These are phyloP conservation scores for Suillus sp. DNA, from an alignment of 768 basidiomycete species.

Conservation along the genomic window DNA sequence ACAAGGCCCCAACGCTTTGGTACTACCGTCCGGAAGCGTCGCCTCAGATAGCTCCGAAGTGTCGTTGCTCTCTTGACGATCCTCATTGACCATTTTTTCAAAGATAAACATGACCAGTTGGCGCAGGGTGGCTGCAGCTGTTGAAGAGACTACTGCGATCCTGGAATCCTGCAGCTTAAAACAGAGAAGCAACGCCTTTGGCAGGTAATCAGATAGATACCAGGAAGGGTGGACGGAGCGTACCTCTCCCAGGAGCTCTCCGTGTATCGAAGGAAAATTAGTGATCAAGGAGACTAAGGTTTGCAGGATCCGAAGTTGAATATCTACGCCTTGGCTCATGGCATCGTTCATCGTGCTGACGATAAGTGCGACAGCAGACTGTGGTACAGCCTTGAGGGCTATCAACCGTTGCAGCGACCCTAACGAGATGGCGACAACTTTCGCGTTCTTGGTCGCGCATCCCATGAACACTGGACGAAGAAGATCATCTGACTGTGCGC, in stretches of 20 bases:
- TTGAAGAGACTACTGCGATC: constrained; percentile 95
- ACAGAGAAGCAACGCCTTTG: constrained; percentile 85
- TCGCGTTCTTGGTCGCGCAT: constrained; percentile 89
- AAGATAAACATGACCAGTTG: constrained; percentile 98
- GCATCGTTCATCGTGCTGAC: constrained; percentile 85
- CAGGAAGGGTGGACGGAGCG: constrained; percentile 27
- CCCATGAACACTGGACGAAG: constrained; percentile 92
- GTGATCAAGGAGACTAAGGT: constrained; percentile 90
- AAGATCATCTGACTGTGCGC: constrained; percentile 77
- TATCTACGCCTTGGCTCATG: constrained; percentile 93
- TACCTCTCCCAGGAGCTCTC: constrained; percentile 79
- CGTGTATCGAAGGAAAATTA: constrained; percentile 82
- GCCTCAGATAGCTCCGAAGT: constrained; percentile 38
- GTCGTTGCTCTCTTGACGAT: constrained; percentile 43
- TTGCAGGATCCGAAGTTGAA: constrained; percentile 92
- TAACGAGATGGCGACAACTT: constrained; percentile 90
- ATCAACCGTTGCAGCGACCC: constrained; percentile 92
- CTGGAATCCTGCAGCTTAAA: constrained; percentile 95
- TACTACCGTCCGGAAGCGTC: constrained; percentile 68
- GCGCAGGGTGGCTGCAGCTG: constrained; percentile 92
- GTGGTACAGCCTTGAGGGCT: constrained; percentile 80
- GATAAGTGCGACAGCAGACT: constrained; percentile 75
- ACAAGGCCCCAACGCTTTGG: constrained; percentile 66
- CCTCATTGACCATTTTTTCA: constrained; percentile 88
- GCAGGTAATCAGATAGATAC: not conserved